phyloP scores from a whole-genome alignment of 176 grass and related monocot genomes.

The Tillandsia fasciculata region DNA sequence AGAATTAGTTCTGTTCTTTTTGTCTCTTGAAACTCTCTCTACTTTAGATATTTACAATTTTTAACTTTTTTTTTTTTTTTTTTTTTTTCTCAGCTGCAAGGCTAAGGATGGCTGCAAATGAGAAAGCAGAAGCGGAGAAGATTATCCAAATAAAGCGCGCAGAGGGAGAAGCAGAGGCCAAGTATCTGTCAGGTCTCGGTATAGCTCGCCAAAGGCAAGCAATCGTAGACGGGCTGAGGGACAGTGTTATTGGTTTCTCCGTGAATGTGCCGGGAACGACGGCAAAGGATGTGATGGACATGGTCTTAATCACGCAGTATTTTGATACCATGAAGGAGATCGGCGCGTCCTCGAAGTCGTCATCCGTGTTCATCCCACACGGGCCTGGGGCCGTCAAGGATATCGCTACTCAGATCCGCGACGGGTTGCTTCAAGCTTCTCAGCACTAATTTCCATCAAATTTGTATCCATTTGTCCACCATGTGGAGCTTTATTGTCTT shows the following conservation, averaged over 20 bases:
- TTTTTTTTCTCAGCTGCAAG: slow-evolving; percentile 46
- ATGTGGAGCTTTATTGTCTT: background rate
- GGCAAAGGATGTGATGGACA: slow-evolving; percentile 90
- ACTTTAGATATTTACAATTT: background rate
- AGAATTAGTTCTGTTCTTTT: no score
- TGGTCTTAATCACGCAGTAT: slow-evolving; percentile 84
- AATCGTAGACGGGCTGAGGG: slow-evolving; percentile 66
- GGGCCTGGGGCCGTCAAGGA: slow-evolving; percentile 62
- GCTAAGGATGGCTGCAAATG: slow-evolving; percentile 61
- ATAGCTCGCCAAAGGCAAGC: slow-evolving; percentile 74
- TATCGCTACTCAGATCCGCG: slow-evolving; percentile 64
- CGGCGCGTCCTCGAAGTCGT: slow-evolving; percentile 52
- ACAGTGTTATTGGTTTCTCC: slow-evolving; percentile 70
- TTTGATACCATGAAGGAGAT: slow-evolving; percentile 92
- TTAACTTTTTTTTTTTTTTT: background rate
- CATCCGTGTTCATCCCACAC: slow-evolving; percentile 68
- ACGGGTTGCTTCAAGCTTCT: slow-evolving; percentile 48
- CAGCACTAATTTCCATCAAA: background rate
- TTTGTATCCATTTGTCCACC: background rate
- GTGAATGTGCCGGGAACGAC: slow-evolving; percentile 68
- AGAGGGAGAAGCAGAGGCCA: slow-evolving; percentile 70
- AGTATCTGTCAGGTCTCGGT: slow-evolving; percentile 65
- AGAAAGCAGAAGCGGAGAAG: slow-evolving; percentile 86
- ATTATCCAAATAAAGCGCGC: slow-evolving; percentile 83
- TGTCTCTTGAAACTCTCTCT: no score